Evolutionary conservation across 306 rosid genomes (phyloP).

Genomic region (Acacia confusa): DNA sequence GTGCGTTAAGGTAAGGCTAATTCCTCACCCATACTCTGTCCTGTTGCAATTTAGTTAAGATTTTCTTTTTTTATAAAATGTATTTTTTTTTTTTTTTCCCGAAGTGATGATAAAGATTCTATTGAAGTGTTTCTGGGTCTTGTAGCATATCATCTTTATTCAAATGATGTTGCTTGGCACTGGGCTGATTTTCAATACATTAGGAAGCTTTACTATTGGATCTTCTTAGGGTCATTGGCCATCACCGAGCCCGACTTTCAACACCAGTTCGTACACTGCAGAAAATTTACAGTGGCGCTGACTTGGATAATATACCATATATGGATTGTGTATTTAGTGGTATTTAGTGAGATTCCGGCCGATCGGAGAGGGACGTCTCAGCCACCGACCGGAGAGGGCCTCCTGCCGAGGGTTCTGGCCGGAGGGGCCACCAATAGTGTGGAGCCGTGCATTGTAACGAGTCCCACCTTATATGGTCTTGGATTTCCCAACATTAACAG

Average conservation of each 20-base stretch:
- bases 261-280: constrained; percentile 93
- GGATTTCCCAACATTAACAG: no score
- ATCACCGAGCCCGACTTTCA: constrained; percentile 94
- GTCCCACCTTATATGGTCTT: no score
- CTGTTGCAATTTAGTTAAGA: no score
- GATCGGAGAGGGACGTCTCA: no score
- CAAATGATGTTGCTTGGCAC: constrained; percentile 19
- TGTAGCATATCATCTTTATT: constrained; percentile 4
- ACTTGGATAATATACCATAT: constrained; percentile 69
- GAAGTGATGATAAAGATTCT: not conserved
- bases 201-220: constrained; percentile 90
- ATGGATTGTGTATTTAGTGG: constrained; percentile 59
- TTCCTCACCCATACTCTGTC: not conserved
- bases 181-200: constrained; percentile 39
- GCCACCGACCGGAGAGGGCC: no score
- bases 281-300: constrained; percentile 72
- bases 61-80: not conserved
- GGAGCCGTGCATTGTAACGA: no score
- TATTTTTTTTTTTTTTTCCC: no score
- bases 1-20: constrained; percentile 73
- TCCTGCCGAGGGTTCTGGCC: no score
- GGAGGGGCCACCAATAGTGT: no score
- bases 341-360: no score
- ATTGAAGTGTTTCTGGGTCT: not conserved
- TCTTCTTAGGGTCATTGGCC: constrained; percentile 92